Conservation (phyloP, 1,139 yeast genomes). For the Taiozyma sp. region DNA sequence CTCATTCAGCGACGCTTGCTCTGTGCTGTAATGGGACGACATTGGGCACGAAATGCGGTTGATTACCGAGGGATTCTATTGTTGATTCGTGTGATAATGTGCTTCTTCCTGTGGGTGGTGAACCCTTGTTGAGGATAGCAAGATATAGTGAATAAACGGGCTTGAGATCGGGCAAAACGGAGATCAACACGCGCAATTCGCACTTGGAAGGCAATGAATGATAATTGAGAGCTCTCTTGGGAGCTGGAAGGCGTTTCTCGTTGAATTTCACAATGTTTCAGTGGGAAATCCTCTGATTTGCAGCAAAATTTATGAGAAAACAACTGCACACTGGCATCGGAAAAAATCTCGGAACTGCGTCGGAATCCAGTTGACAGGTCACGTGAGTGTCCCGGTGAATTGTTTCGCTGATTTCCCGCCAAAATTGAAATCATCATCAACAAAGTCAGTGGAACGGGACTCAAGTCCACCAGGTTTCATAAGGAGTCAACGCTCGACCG, state of each 20-base stretch:
- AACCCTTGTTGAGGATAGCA: neutral
- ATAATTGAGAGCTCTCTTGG: neutral
- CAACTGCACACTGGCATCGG: neutral
- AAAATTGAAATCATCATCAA: too few relatives aligned
- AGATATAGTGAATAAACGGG: neutral
- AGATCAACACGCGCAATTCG: too few relatives aligned
- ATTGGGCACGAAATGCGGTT: constrained; percentile 2
- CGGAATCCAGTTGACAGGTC: neutral
- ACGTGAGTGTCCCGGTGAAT: neutral
- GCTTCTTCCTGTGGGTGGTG: neutral
- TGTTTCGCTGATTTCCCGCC: too few relatives aligned
- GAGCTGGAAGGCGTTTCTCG: neutral
- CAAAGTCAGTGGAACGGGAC: too few relatives aligned
- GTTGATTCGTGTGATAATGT: neutral
- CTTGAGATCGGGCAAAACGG: too few relatives aligned
- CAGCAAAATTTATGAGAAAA: neutral
- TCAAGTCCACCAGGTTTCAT: neutral
- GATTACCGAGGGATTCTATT: neutral
- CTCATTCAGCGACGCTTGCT: constrained; percentile 21
- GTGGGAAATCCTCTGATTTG: neutral
- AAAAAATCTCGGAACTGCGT: neutral
- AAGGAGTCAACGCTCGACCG: neutral
- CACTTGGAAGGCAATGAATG: neutral
- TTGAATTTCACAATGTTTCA: neutral
- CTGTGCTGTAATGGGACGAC: constrained; percentile 21